Evolutionary conservation across 805 yeast species (phyloP).

Genomic region (Cyberlindnera xylosilytica): DNA sequence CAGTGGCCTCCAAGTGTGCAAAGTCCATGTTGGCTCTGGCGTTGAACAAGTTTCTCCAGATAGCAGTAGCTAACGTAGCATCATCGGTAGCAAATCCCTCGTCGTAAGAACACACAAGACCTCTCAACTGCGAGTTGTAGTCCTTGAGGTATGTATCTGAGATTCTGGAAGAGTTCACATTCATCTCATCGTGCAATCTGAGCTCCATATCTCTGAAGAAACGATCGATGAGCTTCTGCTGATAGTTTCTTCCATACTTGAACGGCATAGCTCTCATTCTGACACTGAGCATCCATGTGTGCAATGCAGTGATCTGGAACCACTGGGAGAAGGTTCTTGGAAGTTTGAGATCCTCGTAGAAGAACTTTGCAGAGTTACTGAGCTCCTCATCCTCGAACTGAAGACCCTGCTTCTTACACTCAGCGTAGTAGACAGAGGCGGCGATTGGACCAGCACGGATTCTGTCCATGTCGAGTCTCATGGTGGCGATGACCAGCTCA

Average conservation of each 20-base stretch:
- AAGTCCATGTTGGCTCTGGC: conserved; percentile 79
- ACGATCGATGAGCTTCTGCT: conserved; percentile 86
- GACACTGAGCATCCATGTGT: conserved; percentile 89
- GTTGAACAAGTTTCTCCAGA: conserved; percentile 90
- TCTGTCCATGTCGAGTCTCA: conserved; percentile 86
- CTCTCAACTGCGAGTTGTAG: conserved; percentile 86
- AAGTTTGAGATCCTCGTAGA: conserved; percentile 77
- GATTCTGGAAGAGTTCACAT: conserved; percentile 74
- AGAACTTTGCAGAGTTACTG: conserved; percentile 72
- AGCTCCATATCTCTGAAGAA: conserved; percentile 87
- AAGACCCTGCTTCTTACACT: conserved; percentile 82
- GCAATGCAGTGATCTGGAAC: conserved; percentile 89
- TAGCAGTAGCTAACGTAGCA: conserved; percentile 69
- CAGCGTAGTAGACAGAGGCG: conserved; percentile 81
- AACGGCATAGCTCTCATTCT: conserved; percentile 97
- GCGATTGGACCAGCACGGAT: conserved; percentile 93
- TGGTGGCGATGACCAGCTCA: conserved; percentile 54
- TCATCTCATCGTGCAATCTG: conserved; percentile 82
- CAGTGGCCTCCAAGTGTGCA: conserved; percentile 80
- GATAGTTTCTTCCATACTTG: conserved; percentile 83
- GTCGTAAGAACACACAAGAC: conserved; percentile 86
- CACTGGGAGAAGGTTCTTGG: conserved; percentile 92
- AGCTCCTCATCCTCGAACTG: conserved; percentile 72
- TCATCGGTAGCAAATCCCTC: conserved; percentile 85
- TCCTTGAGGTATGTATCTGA: conserved; percentile 86